phyloP scores from a whole-genome alignment of 1,284 basidiomycete genomes.

The Lentinula novae-zelandiae region DNA sequence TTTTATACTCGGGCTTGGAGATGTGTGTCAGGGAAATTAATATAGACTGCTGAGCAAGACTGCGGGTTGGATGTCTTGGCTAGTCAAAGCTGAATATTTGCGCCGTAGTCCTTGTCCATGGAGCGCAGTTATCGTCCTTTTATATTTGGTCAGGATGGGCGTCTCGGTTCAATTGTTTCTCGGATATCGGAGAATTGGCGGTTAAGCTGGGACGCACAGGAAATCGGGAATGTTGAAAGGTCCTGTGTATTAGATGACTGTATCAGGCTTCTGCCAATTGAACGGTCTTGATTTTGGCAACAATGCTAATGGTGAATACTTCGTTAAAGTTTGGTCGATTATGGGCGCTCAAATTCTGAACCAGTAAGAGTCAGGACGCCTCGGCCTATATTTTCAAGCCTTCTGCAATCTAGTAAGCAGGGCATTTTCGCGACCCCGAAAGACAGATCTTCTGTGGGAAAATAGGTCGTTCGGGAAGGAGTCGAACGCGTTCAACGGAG shows the following conservation, averaged over 20 bases:
- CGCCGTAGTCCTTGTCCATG: neutral
- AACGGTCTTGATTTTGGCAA: too few species aligned
- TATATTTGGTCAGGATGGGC: neutral
- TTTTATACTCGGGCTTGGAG: neutral
- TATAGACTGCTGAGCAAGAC: neutral
- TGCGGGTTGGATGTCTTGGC: neutral
- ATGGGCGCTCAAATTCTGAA: too few species aligned
- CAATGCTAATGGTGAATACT: too few species aligned
- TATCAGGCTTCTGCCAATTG: neutral
- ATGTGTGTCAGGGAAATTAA: neutral
- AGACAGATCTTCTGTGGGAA: too few species aligned
- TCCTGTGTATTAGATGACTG: neutral
- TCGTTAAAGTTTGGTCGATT: too few species aligned
- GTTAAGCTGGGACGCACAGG: neutral
- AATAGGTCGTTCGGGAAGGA: too few species aligned
- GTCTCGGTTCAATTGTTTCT: neutral
- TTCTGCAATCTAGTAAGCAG: too few species aligned
- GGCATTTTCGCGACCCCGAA: too few species aligned
- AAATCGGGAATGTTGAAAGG: neutral
- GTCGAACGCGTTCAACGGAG: too few species aligned
- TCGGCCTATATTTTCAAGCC: too few species aligned
- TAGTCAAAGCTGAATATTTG: neutral
- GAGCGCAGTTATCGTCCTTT: neutral
- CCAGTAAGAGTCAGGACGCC: too few species aligned
- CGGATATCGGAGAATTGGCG: slow-evolving; percentile 8